These are phyloP conservation scores for Sporothrix pseudoabietina DNA, from an alignment of 2,329 filamentous ascomycete species.

Conservation along the genomic window DNA sequence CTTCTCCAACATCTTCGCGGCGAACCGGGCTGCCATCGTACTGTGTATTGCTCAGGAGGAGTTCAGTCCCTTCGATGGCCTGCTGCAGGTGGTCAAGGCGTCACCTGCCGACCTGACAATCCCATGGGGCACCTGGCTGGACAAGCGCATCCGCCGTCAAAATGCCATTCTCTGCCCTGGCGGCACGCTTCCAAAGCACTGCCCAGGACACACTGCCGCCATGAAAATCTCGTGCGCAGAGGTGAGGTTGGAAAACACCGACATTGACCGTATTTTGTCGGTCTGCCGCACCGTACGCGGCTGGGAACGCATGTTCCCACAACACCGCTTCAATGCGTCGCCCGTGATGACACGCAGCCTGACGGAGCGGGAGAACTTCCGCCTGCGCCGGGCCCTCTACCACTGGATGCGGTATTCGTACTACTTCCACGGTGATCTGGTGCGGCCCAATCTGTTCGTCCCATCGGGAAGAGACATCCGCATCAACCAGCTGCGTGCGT, in stretches of 20 bases:
- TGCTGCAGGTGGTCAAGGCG: slow-evolving; percentile 53
- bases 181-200: slow-evolving; percentile 28
- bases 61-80: slow-evolving; percentile 49
- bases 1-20: slow-evolving; percentile 47
- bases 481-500: slow-evolving; percentile 48
- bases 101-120: slow-evolving; percentile 43
- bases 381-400: slow-evolving; percentile 55
- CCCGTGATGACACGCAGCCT: slow-evolving; percentile 50
- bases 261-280: slow-evolving; percentile 41
- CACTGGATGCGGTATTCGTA: slow-evolving; percentile 58
- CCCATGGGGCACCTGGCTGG: slow-evolving; percentile 43
- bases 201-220: slow-evolving; percentile 11
- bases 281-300: slow-evolving; percentile 43
- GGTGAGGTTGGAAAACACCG: slow-evolving; percentile 34
- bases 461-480: slow-evolving; percentile 43
- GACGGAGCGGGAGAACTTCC: slow-evolving; percentile 46
- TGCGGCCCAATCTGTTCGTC: slow-evolving; percentile 35
- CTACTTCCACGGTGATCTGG: slow-evolving; percentile 53
- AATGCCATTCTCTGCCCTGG: slow-evolving; percentile 36
- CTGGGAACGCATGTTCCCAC: slow-evolving; percentile 47
- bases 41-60: slow-evolving; percentile 47
- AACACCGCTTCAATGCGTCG: slow-evolving; percentile 46
- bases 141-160: slow-evolving; percentile 46
- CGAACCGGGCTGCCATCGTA: slow-evolving; percentile 48
- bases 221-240: slow-evolving; percentile 28